phyloP scores from a whole-genome alignment of 2,329 filamentous ascomycete species.

The Annulohypoxylon truncatum region DNA sequence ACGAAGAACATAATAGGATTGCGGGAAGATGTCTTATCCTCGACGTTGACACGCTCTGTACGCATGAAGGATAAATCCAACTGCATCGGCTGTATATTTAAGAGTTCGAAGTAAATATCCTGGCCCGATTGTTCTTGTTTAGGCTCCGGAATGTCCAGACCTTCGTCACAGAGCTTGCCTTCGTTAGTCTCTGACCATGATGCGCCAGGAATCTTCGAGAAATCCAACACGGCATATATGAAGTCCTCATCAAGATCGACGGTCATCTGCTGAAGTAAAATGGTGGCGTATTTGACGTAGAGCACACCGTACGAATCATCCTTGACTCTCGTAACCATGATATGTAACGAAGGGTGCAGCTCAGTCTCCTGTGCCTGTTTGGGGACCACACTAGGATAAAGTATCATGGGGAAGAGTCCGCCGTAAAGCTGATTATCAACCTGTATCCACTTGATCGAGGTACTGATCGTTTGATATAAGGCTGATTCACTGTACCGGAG shows the following conservation, averaged over 20 bases:
- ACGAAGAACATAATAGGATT: slow-evolving; percentile 99
- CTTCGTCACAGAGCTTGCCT: slow-evolving; percentile 88
- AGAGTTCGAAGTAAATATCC: slow-evolving; percentile 96
- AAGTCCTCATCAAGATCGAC: slow-evolving; percentile 98
- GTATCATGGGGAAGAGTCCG: slow-evolving; percentile 95
- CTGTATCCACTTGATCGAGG: slow-evolving; percentile 98
- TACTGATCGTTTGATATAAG: slow-evolving; percentile 89
- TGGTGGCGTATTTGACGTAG: slow-evolving; percentile 97
- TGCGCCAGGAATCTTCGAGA: slow-evolving; percentile 90
- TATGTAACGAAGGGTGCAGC: slow-evolving; percentile 92
- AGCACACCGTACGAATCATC: slow-evolving; percentile 97
- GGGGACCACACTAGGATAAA: slow-evolving; percentile 97
- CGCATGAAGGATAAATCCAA: slow-evolving; percentile 96
- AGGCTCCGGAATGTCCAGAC: slow-evolving; percentile 91
- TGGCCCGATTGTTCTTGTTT: slow-evolving; percentile 85
- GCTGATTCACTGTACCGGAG: slow-evolving; percentile 93
- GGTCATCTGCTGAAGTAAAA: slow-evolving; percentile 97
- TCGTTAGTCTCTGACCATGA: slow-evolving; percentile 84
- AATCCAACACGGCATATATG: slow-evolving; percentile 94
- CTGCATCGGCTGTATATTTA: slow-evolving; percentile 98
- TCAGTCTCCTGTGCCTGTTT: slow-evolving; percentile 98
- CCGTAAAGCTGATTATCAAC: slow-evolving; percentile 99
- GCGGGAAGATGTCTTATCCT: slow-evolving; percentile 88
- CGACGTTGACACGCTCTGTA: slow-evolving; percentile 94
- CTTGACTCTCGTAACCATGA: slow-evolving; percentile 92